Base-by-base conservation (phyloP, 2,329 filamentous ascomycete genomes). In the Diplocarpon mali region DNA sequence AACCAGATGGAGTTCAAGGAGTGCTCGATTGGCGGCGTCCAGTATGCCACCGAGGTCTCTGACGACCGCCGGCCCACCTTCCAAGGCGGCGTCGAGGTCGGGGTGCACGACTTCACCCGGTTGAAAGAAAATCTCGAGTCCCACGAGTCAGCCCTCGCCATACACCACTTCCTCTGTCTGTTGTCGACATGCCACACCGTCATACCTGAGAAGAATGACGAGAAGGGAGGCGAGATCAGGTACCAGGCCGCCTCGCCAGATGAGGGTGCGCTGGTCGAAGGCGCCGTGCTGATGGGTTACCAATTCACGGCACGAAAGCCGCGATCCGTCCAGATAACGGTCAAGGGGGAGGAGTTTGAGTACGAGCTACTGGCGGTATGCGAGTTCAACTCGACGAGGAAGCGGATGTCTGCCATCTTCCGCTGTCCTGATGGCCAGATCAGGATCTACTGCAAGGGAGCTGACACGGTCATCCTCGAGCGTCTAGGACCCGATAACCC, bases 1-100 rank as follows among this genome's bases (percentile, higher is more conserved):
- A 96, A 96, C 61, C 81, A 87, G 73, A 96, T 98, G 92, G 90
- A 96, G 64, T 98, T 96, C 65, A 88, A 88, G 62, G 88, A 96
- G 64, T 93, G 85, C 59, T 84, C 85, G 0, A 96, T 98, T 60
- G 86, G 79, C 20, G 92, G 92, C 20, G 81, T 96, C 42, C 90
- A 95, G 65, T 98, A 98, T 60, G 84, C 86, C 11, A 88, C 92
- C 43, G 86, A 90, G 35, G 80, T 96, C 1, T 83, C 92, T 0
- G 92, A 98, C 64, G 92, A 98, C 61, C 79, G 87, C 46, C 77
- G 85, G 56, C 83, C 87, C 1, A 83, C 80, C 1, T 70, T 80
- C n/a, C 76, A 85, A 53, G 87, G 93, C 58, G 85, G 82, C 8
- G 71, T 78, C 12, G 85, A 87, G 57, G 73, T 80, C 45, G 80